These are phyloP conservation scores for Chenopodium berlandieri DNA, from an alignment of 148 eudicot genomes.

Conservation along the genomic window DNA sequence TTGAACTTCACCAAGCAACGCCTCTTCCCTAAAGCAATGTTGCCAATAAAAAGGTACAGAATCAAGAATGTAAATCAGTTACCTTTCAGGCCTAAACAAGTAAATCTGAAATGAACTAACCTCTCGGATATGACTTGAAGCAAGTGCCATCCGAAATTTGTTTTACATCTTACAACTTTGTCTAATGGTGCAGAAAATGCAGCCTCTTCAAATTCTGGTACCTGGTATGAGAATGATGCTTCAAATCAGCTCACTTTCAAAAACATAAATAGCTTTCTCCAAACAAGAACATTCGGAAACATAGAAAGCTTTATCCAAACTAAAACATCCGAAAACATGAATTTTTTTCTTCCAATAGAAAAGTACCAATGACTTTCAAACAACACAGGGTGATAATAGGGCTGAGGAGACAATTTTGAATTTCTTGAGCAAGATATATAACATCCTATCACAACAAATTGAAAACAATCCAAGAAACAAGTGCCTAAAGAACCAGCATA, in stretches of 20 bases:
- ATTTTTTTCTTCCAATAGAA: not conserved
- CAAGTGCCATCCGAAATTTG: slow-evolving; percentile 92
- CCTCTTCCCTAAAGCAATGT: slow-evolving; percentile 51
- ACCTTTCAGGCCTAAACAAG: slow-evolving; percentile 7
- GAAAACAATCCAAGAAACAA: slow-evolving; percentile 7
- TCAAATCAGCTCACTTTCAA: slow-evolving; percentile 6
- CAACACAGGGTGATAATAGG: not conserved
- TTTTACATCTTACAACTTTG: slow-evolving; percentile 75
- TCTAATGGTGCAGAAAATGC: slow-evolving; percentile 81
- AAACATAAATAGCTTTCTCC: slow-evolving; percentile 4
- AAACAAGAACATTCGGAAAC: not conserved
- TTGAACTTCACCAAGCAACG: slow-evolving; percentile 62
- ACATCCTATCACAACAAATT: not conserved
- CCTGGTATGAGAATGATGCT: slow-evolving; percentile 35
- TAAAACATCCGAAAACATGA: no score
- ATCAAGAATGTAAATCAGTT: slow-evolving; percentile 23
- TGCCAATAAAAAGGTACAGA: not conserved
- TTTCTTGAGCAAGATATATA: not conserved
- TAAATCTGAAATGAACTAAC: slow-evolving; percentile 32
- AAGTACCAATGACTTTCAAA: not conserved
- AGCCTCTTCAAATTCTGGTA: slow-evolving; percentile 96
- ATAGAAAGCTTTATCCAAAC: not conserved
- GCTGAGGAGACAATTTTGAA: no score
- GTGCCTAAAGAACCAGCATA: slow-evolving; percentile 36
- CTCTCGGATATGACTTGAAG: slow-evolving; percentile 94